A percentile compares a stretch with the other conserved stretches of the same genome.
Conservation (phyloP, 148 eudicot species). For the Cornus kousa region DNA sequence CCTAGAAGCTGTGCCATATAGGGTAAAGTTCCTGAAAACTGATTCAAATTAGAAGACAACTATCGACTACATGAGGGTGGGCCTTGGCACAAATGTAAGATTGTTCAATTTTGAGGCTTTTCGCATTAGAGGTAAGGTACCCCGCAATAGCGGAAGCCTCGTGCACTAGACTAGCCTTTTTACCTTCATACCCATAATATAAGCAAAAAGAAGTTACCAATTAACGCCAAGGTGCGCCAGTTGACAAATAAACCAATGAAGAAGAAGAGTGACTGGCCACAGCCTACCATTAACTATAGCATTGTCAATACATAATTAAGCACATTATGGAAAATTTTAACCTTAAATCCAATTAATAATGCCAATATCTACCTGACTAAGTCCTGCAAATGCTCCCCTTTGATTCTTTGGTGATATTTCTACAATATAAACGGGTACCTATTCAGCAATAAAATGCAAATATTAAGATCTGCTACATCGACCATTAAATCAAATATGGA, state of each 20-base stretch:
- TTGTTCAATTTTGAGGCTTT: too few species aligned
- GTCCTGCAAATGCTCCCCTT: slow-evolving; percentile 25
- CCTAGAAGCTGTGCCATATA: slow-evolving; percentile 29
- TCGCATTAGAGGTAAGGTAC: too few species aligned
- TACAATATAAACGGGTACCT: slow-evolving; percentile 28
- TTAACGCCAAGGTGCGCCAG: slow-evolving; percentile 35
- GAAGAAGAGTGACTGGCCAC: slow-evolving; percentile 22
- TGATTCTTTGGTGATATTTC: slow-evolving; percentile 34
- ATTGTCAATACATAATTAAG: neutral
- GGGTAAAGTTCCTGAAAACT: slow-evolving; percentile 32
- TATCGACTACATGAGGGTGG: neutral
- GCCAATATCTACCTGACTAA: slow-evolving; percentile 20
- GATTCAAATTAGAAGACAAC: neutral
- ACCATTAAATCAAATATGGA: neutral
- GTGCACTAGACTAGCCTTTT: too few species aligned
- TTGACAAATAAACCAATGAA: slow-evolving; percentile 28
- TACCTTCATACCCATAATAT: too few species aligned
- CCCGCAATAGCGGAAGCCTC: too few species aligned
- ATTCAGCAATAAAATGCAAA: neutral
- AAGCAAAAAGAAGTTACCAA: slow-evolving; percentile 20
- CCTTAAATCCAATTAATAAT: neutral
- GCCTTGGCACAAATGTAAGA: too few species aligned
- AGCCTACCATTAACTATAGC: slow-evolving; percentile 22
- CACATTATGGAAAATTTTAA: neutral
- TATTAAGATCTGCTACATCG: neutral